phyloP scores from a whole-genome alignment of 2,329 filamentous ascomycete genomes.

The Trichophyton equinum region DNA sequence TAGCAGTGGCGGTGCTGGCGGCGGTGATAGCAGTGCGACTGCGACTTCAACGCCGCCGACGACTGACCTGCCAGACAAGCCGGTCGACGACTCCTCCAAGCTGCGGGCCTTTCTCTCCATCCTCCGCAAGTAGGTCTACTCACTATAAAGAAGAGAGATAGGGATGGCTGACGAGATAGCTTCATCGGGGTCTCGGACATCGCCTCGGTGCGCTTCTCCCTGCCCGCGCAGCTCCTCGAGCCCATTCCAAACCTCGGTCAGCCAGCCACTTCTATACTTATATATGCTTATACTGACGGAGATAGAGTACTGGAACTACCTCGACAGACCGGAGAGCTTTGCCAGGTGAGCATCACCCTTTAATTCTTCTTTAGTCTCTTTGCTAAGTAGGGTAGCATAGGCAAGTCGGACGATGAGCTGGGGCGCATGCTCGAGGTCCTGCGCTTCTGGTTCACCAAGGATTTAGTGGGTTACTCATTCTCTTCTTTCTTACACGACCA shows the following conservation, averaged over 20 bases:
- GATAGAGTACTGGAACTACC: constrained; percentile 93
- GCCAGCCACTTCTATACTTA: neutral
- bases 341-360: constrained; percentile 37
- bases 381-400: constrained; percentile 41
- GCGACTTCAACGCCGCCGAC: too few species aligned
- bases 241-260: constrained; percentile 78
- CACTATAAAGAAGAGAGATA: constrained; percentile 8
- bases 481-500: too few species aligned
- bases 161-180: constrained; percentile 35
- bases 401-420: constrained; percentile 79
- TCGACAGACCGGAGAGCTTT: constrained; percentile 90
- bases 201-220: constrained; percentile 85
- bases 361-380: too few species aligned
- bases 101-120: constrained; percentile 80
- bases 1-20: too few species aligned
- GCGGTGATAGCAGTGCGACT: too few species aligned
- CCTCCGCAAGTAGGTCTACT: constrained; percentile 59
- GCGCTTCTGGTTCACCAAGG: constrained; percentile 95
- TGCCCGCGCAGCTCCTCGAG: constrained; percentile 89
- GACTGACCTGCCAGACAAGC: too few species aligned
- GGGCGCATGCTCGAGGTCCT: constrained; percentile 91
- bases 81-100: constrained; percentile 66
- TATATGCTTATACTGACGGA: constrained; percentile 5
- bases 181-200: constrained; percentile 96
- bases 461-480: too few species aligned